Evolutionary conservation across 2,329 filamentous ascomycete species (phyloP), one percentile per base, ranked within the genome.

Genomic region (Diaporthe sp.): DNA sequence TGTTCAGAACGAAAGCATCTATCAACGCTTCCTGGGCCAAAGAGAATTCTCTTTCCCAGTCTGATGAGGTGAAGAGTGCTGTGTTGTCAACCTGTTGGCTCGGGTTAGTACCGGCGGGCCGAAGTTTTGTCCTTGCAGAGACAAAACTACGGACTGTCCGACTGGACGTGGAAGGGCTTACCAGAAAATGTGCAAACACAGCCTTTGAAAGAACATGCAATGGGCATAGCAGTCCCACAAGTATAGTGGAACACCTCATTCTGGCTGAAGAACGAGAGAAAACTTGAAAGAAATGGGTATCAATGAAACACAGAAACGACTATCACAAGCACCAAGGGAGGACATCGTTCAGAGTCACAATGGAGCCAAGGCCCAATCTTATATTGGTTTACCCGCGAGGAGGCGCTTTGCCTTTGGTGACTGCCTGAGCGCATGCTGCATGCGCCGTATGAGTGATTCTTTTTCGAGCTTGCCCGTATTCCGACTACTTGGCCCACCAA

Each of bases 1-100:
- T 79, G 46, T 82, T 86, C 15, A 86, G 79, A 2, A 82, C 84
- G 78, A 86, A 86, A 31, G 81, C 84, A 76, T 86, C 84, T 68
- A 86, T 83, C 34, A 81, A 78, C 0, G 84, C 82, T 5, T 78
- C 79, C 76, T 84, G 79, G 2, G 85, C 85, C 13, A 81, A 67
- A 1, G 55, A 62, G 6, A 86, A 83, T 71, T 86, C 82, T 37
- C 74, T 70, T n/a, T 77, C 53, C 83, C 82, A 85, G 34, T 72
- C 79, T 13, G 37, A 53, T 6, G 72, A 71, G 7, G 71, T 73
- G 53, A 79, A 80, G 39, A 72, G 31, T 3, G 51, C 76, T 12
- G 78, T 78, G 57, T 81, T 82, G 10, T 79, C 79, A 28, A 81
- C 77, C 82, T 83, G 44, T 70, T 25, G 31, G 13, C 4, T 68